Percentiles rank a stretch among this genome's conserved stretches.
These are phyloP conservation scores for Panaeolus cyanescens DNA, from an alignment of 768 basidiomycete genomes.

Conservation along the genomic window DNA sequence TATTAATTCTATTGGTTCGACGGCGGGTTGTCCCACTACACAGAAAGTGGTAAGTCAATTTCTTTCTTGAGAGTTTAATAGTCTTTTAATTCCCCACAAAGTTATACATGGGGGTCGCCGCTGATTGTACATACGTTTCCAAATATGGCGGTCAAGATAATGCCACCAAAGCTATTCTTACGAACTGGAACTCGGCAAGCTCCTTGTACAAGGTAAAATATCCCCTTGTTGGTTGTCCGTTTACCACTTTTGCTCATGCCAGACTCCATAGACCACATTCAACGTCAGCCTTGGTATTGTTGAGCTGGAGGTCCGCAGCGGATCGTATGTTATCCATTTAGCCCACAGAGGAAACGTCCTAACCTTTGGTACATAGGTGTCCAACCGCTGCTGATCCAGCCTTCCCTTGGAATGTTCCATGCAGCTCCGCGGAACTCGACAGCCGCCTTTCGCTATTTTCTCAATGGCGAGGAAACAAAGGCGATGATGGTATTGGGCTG, in stretches of 20 bases:
- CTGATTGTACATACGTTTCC: constrained; percentile 78
- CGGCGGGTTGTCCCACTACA: constrained; percentile 67
- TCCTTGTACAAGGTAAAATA: constrained; percentile 62
- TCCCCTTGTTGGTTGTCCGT: background rate
- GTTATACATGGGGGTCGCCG: constrained; percentile 85
- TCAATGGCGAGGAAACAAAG: constrained; percentile 75
- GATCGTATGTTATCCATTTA: constrained; percentile 35
- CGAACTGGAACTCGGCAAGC: constrained; percentile 78
- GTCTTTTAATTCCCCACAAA: constrained; percentile 18
- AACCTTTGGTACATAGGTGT: constrained; percentile 44
- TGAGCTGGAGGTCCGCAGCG: constrained; percentile 71
- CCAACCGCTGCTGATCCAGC: constrained; percentile 53
- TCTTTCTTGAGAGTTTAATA: background rate
- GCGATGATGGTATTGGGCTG: constrained; percentile 74
- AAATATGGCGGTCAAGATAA: constrained; percentile 64
- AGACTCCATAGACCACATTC: constrained; percentile 58
- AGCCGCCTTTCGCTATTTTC: constrained; percentile 77
- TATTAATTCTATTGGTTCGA: constrained; percentile 64
- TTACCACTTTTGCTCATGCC: constrained; percentile 5
- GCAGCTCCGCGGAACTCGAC: constrained; percentile 60
- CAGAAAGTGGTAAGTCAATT: constrained; percentile 62
- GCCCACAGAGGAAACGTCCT: background rate
- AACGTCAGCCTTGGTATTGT: constrained; percentile 85
- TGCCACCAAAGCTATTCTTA: constrained; percentile 76
- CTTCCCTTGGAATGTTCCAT: constrained; percentile 78